Conservation (phyloP, 768 basidiomycete genomes). For the Mycena sanguinolenta region DNA sequence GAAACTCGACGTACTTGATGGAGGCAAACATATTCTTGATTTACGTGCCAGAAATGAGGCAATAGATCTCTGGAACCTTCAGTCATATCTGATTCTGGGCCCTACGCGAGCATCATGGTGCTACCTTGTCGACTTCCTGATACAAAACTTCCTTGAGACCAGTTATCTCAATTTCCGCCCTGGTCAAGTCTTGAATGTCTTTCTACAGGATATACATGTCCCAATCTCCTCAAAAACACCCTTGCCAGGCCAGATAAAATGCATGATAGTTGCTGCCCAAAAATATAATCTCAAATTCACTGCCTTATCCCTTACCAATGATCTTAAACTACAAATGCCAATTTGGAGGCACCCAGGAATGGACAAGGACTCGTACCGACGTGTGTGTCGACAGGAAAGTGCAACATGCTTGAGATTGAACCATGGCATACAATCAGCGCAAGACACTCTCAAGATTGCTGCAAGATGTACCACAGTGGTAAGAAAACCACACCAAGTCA, state of each 20-base stretch:
- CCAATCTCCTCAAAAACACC: neutral
- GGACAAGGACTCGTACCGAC: neutral
- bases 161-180: neutral
- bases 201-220: neutral
- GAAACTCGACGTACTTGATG: neutral
- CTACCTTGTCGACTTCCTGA: neutral
- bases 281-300: slow-evolving; percentile 9
- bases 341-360: slow-evolving; percentile 1
- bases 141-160: neutral
- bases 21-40: slow-evolving; percentile 4
- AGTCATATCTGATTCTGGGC: neutral
- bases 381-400: neutral
- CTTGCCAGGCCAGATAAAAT: neutral
- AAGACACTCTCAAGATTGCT: neutral
- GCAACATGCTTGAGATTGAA: neutral
- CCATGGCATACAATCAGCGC: neutral
- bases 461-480: neutral
- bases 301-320: neutral
- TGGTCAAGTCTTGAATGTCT: neutral
- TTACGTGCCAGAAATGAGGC: neutral
- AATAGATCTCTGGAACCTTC: slow-evolving; percentile 8
- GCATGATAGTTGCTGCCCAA: neutral
- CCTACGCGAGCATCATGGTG: neutral
- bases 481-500: neutral
- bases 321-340: neutral